Base-by-base conservation (phyloP, 345 rosid genomes). In the Sisymbrium altissimum region DNA sequence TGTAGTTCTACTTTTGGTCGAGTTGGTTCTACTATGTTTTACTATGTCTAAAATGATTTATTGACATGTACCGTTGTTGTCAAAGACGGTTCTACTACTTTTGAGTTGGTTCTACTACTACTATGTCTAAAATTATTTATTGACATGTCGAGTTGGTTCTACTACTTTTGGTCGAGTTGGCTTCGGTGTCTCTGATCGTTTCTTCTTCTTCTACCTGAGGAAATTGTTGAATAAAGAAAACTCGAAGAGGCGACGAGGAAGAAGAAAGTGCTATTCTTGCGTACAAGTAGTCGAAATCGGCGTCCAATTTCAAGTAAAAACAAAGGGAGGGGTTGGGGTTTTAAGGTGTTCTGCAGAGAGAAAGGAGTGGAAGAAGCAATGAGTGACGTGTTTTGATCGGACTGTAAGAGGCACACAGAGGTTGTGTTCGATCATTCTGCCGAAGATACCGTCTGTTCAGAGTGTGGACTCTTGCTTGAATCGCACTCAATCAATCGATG, bases 401-500 rank as follows among this genome's bases (percentile, higher is more conserved):
- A 94, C 69, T 91, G 98, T 82, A 89, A 87, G 86, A 74, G 79
- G 74, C 81, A 80, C 11, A 91, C 98, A 79, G 97, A 91, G 90
- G 97, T 94, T 35, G 97, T 94, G 43, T 85, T 69, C 82, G 97
- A 94, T 60, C 98, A 94, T 79, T 86, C 98, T 30, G 98, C 98
- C 13, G 98, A 97, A 17, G 98, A 94, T 82, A 89, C 93, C 14
- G 96, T 94, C n/a, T 94, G 98, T 67, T 94, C 98, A 1, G 97
- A 94, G 86, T 94, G 98, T 79, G 98, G 97, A 1, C 84, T 94
- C 61, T 97, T 94, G 39, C 79, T 94, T 41, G 98, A 94, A 78
- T 3, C 99, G 0, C 99, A 95, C 79, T 92, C 99, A 19, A n/a
- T n/a, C n/a, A n/a, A 92, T 95, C 83, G 99, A 95, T 53, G 99